Percentiles rank a stretch among this genome's conserved stretches.
phyloP scores from a whole-genome alignment of 108 stramenopile species.

The Nannochloropsis salina region DNA sequence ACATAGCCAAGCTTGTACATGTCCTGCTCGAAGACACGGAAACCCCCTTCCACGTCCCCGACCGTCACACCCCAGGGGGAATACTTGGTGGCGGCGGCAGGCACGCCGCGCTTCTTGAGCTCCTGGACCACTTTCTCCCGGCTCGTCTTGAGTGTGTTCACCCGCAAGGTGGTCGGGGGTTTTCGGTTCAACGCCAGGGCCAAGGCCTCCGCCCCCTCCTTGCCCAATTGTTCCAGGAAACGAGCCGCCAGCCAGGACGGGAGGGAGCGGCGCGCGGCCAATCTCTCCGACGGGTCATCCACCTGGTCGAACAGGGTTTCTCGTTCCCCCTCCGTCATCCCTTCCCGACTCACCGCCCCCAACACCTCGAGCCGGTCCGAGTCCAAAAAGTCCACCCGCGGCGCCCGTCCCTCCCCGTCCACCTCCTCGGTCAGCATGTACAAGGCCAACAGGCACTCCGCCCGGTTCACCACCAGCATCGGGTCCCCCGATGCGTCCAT shows the following conservation, averaged over 20 bases:
- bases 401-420: neutral
- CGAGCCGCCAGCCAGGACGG: neutral
- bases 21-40: slow-evolving; percentile 3
- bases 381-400: neutral
- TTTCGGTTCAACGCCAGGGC: neutral
- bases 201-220: neutral
- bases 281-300: neutral
- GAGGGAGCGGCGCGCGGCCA: neutral
- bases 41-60: neutral
- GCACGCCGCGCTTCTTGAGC: neutral
- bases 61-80: neutral
- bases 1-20: neutral
- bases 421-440: slow-evolving; percentile 13
- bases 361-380: neutral
- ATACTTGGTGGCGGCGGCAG: neutral
- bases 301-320: neutral
- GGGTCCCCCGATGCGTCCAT: neutral
- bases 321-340: neutral
- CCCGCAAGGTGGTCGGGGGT: neutral
- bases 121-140: slow-evolving; percentile 7
- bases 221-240: neutral
- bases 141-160: neutral
- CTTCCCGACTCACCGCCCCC: neutral
- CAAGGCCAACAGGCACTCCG: slow-evolving; percentile 13
- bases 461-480: neutral